These are phyloP conservation scores for Melastoma candidum DNA, from an alignment of 441 rosid genomes.

Conservation along the genomic window DNA sequence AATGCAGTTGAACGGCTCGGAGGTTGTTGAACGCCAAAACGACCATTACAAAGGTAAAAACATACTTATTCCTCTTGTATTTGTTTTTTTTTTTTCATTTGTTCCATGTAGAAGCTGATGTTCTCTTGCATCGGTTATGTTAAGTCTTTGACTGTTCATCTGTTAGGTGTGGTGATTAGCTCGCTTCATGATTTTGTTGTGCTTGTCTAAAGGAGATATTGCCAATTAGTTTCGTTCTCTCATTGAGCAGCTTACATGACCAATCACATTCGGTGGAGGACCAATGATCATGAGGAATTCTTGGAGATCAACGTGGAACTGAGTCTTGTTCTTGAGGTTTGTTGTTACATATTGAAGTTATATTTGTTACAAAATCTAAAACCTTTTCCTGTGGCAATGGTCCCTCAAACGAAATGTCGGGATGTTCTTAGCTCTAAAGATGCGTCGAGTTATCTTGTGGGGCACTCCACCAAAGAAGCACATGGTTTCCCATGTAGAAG, in stretches of 20 bases:
- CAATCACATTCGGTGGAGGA: slow-evolving; percentile 64
- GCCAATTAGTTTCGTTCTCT: slow-evolving; percentile 1
- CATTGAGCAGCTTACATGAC: slow-evolving; percentile 48
- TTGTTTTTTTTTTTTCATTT: not conserved
- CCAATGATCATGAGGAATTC: slow-evolving; percentile 41
- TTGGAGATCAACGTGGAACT: slow-evolving; percentile 66
- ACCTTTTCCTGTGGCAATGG: too few species aligned
- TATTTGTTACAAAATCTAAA: not conserved
- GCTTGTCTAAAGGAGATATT: slow-evolving; percentile 1
- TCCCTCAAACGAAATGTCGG: too few species aligned
- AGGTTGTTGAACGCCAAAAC: slow-evolving; percentile 60
- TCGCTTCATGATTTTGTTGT: not conserved
- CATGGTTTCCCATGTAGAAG: too few species aligned
- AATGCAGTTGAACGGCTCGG: slow-evolving; percentile 67
- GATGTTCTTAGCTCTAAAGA: too few species aligned
- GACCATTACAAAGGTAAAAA: slow-evolving; percentile 53
- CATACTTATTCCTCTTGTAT: not conserved
- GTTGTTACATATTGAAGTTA: slow-evolving; percentile 3
- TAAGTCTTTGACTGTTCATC: not conserved
- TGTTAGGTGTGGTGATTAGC: not conserved
- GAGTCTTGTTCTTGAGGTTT: slow-evolving; percentile 63
- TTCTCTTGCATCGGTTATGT: too few species aligned
- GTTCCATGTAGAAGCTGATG: too few species aligned
- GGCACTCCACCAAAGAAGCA: too few species aligned
- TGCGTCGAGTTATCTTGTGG: too few species aligned